Evolutionary conservation across 75 land plant genomes (phyloP), one percentile per base, ranked within the genome.

Genomic region (Picea glauca): DNA sequence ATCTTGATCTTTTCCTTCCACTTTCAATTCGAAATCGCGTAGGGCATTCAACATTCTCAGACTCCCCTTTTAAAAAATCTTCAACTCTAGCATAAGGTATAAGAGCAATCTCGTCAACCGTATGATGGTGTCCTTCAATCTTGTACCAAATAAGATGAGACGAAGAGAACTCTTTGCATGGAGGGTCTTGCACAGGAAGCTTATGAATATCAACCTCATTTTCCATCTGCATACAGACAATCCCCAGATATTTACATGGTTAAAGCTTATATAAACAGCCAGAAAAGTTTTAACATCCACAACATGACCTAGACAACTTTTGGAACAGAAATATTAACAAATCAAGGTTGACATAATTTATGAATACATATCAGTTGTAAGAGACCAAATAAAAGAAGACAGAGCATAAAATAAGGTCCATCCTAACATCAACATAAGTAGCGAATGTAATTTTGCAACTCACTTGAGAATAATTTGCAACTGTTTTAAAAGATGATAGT

Each of bases 21-120:
- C 84, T 87, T 76, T 93, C 92, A 73, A 93, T 90, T 68, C 91
- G 90, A 72, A 93, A 93, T 15, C 89, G 70, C 20, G 95, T 93
- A 2, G 95, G 95, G 72, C 83, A 85, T 76, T 93, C 91, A 1
- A 84, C 89, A 78, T 87, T 93, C 1, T 80, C 81, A 60, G 90
- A 86, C 78, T 93, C 95, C 26, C 95, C 95, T 60, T 83, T 80
- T 20, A 93, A 85, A 77, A 93, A 93, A 18, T 81, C 87, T 81
- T 91, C 87, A 26, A 90, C 89, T 33, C 92, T 83, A 4, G 54
- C 79, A 86, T 93, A 93, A 58, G 92, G 95, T 78, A 93, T 93
- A 38, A 90, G 86, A 9, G 91, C 92, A 2, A 88, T 91, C 64
- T 93, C 91, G 64, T 93, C 91, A 31, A 83, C 76, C 58, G 81